A percentile compares a stretch with the other conserved stretches of the same genome.
phyloP scores from a whole-genome alignment of 805 yeast species.

The Nakazawaea wickerhamii region DNA sequence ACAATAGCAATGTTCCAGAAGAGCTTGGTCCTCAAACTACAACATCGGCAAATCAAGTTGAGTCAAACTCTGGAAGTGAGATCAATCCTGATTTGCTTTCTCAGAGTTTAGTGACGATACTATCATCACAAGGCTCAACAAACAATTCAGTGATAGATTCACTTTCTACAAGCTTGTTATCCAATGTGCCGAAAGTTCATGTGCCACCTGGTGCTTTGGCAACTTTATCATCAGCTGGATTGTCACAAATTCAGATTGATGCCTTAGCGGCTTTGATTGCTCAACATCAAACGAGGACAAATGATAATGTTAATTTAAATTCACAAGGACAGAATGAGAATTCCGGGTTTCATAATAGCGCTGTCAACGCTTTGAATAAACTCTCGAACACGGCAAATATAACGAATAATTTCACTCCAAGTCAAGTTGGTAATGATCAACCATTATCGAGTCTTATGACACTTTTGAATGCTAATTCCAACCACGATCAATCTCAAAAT shows the following conservation, averaged over 20 bases:
- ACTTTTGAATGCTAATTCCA: conserved; percentile 2
- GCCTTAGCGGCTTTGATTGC: conserved; percentile 70
- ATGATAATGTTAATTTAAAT: conserved; percentile 8
- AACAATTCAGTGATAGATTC: conserved; percentile 10
- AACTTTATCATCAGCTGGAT: conserved; percentile 60
- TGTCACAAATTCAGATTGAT: conserved; percentile 64
- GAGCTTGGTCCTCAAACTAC: neutral
- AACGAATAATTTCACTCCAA: conserved; percentile 6
- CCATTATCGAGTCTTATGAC: conserved; percentile 8
- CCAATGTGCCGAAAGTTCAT: conserved; percentile 51
- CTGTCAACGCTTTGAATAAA: conserved; percentile 7
- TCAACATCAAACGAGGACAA: conserved; percentile 45
- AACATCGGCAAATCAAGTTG: neutral
- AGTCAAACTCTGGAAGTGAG: neutral
- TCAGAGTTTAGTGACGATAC: conserved; percentile 13
- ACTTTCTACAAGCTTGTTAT: conserved; percentile 27
- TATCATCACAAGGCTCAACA: conserved; percentile 8
- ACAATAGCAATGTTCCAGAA: conserved; percentile 15
- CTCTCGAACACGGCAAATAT: neutral
- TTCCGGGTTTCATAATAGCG: conserved; percentile 6
- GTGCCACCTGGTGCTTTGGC: conserved; percentile 72
- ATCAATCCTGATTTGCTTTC: conserved; percentile 8
- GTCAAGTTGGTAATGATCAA: neutral
- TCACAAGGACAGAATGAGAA: neutral
- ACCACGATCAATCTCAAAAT: conserved; percentile 9